Evolutionary conservation across 768 basidiomycete species (phyloP).

Genomic region (Kwoniella dendrophila): DNA sequence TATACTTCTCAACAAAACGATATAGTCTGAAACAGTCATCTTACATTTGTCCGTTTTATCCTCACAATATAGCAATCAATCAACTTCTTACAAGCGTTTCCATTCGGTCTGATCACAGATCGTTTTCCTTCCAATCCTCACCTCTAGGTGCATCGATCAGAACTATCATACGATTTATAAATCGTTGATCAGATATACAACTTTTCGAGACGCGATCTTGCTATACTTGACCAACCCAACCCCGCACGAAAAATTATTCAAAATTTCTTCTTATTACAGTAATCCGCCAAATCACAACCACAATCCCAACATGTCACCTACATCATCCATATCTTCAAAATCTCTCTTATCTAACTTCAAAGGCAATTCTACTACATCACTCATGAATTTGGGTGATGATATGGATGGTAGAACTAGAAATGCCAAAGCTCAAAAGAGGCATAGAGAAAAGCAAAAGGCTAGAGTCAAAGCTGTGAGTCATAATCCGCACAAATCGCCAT

Average conservation of each 20-base stretch:
- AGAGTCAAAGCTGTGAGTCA: conserved; percentile 50
- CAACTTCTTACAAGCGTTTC: too few relatives aligned
- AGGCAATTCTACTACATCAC: conserved; percentile 11
- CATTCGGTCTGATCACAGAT: too few relatives aligned
- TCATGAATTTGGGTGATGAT: conserved; percentile 32
- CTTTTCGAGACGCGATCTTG: background rate
- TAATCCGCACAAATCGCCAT: background rate
- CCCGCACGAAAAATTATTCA: background rate
- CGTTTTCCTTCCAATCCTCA: too few relatives aligned
- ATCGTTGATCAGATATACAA: too few relatives aligned
- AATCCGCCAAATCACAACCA: background rate
- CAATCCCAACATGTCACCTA: conserved; percentile 20
- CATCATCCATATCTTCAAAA: conserved; percentile 19
- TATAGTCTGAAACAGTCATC: too few relatives aligned
- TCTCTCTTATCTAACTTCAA: conserved; percentile 20
- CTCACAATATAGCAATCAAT: too few relatives aligned
- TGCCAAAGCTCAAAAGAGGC: conserved; percentile 53
- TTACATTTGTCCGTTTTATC: too few relatives aligned
- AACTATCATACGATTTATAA: too few relatives aligned
- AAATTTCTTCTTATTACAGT: conserved; percentile 10
- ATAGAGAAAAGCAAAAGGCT: conserved; percentile 54
- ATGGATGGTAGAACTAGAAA: conserved; percentile 49
- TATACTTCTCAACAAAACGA: too few relatives aligned
- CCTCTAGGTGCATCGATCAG: too few relatives aligned
- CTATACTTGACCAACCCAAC: background rate